Evolutionary conservation across 306 rosid species (phyloP).

Genomic region (Astragalus glycyphyllos): DNA sequence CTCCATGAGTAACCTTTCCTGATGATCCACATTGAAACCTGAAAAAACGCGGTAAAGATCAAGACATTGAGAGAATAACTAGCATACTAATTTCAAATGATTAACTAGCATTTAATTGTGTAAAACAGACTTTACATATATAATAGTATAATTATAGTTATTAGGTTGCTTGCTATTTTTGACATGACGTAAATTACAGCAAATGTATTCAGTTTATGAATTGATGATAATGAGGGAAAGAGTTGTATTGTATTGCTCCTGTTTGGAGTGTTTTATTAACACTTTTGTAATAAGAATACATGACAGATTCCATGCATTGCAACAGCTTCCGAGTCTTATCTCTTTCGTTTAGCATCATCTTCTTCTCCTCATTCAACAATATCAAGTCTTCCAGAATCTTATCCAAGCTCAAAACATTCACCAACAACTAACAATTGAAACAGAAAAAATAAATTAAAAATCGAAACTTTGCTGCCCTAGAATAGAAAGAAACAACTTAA

Average conservation of each 20-base stretch:
- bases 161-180: too few species aligned
- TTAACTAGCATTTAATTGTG: too few species aligned
- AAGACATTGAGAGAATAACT: too few species aligned
- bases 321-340: slow-evolving; percentile 59
- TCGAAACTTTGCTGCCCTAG: neutral
- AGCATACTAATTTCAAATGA: too few species aligned
- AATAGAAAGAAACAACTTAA: neutral
- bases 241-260: too few species aligned
- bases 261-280: slow-evolving; percentile 32
- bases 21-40: slow-evolving; percentile 48
- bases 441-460: neutral
- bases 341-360: slow-evolving; percentile 72
- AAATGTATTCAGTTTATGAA: too few species aligned
- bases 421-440: slow-evolving; percentile 54
- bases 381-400: slow-evolving; percentile 76
- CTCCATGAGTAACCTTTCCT: slow-evolving; percentile 59
- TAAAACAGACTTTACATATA: too few species aligned
- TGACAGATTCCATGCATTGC: slow-evolving; percentile 65
- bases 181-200: too few species aligned
- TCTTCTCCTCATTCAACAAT: slow-evolving; percentile 69
- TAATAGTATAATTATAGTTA: too few species aligned
- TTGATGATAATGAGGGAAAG: too few species aligned
- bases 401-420: slow-evolving; percentile 65
- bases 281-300: slow-evolving; percentile 52
- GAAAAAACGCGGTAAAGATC: too few species aligned